Evolutionary conservation across 2,329 filamentous ascomycete genomes (phyloP), one percentile per base, ranked within the genome.

Genomic region (Coniochaeta sp.): DNA sequence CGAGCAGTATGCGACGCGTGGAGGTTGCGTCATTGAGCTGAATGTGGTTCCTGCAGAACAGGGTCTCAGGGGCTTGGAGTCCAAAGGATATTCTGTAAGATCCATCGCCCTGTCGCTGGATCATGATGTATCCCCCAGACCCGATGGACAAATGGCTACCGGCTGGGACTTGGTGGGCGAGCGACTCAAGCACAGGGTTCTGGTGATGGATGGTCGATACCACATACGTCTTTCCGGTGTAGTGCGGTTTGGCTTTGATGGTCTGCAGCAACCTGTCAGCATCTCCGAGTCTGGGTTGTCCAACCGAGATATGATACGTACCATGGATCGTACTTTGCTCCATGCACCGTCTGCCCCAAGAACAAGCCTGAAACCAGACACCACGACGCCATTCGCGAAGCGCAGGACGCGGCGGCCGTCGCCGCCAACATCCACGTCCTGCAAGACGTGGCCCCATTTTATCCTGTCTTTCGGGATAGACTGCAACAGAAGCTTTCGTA

Each of bases 81-180:
- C 51, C 52, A 7, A 55, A 51, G 26, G 55, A 57, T n/a, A 62
- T 61, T 24, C 63, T 58, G 26, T 74, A 57, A 42, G 61, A 65
- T 14, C 67, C 66, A 48, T 74, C 64, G 20, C 71, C 71, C 45
- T 67, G 65, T 22, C 67, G 66, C 56, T 74, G 71, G 6, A 60
- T 59, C 18, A 62, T 53, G 18, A 75, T 57, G n/a, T 55, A 52
- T 40, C 58, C 55, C 8, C 57, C 56, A 30, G 62, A 56, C n/a
- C 50, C 50, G 13, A 56, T 40, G 12, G 48, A 52, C 55, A 56
- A 58, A 60, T 31, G 28, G 9, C 26, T 50, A 1, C 56, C 56
- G 2, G 33, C 9, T 2, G 52, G 51, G 48, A 32, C 33, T 20
- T 46, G 27, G 2, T 59, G 61, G 6, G 60, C 59, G 46, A 66